Percentiles rank a stretch among this genome's conserved stretches.
Conservation (phyloP, 306 rosid species). For the Alnus glutinosa region DNA sequence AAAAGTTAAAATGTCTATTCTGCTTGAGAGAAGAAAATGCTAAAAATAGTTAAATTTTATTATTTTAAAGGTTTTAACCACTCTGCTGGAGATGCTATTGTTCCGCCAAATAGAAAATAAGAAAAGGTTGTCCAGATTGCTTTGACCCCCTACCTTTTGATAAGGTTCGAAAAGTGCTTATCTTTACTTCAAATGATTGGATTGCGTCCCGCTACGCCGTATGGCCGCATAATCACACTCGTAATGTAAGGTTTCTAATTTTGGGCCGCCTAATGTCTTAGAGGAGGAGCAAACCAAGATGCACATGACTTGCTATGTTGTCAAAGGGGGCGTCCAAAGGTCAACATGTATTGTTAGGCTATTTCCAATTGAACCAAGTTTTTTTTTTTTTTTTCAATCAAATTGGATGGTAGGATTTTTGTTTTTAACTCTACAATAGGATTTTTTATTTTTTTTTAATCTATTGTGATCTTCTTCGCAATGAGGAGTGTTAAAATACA, state of each 20-base stretch:
- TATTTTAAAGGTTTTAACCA: no score
- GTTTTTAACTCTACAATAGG: no score
- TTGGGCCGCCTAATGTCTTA: conserved; percentile 14
- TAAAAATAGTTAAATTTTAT: no score
- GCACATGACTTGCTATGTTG: conserved; percentile 22
- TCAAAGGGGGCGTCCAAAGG: conserved; percentile 24
- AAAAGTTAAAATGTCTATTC: no score
- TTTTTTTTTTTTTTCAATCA: no score
- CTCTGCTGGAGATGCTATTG: neutral
- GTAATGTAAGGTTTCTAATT: neutral
- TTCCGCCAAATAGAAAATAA: neutral
- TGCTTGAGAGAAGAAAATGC: no score
- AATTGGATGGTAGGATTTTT: neutral
- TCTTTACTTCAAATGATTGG: neutral
- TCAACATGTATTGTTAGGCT: conserved; percentile 37
- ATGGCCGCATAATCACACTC: conserved; percentile 8
- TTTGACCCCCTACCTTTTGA: neutral
- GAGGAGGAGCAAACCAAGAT: conserved; percentile 18
- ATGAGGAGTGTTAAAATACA: no score
- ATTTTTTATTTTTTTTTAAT: no score
- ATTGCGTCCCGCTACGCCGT: neutral
- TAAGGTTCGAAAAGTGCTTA: neutral
- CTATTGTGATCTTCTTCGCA: no score
- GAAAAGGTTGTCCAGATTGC: neutral
- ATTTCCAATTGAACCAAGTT: neutral